Evolutionary conservation across 805 yeast species (phyloP), one percentile per base, ranked within the genome.

Genomic region (Wickerhamomyces alni): DNA sequence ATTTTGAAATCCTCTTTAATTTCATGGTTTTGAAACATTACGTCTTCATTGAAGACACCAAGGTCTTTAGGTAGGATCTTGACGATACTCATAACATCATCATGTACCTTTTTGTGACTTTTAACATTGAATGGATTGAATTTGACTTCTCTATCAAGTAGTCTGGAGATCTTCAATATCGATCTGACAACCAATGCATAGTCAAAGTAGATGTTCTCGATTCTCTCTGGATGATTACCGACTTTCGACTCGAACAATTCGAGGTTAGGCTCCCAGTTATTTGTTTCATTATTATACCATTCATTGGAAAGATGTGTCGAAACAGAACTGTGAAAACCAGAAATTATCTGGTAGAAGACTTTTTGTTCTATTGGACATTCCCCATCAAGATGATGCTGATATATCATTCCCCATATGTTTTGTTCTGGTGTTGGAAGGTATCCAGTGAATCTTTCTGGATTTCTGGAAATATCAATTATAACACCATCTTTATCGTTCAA

Each of bases 361-460:
- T 87, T 80, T 64, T 91, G 91, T 53, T 94, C 98, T 33, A 82
- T 64, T n/a, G 45, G 47, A 58, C 96, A 89, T 46, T 73, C 75
- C 16, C 72, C 77, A 22, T 61, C 71, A 50, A 60, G 69, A 62
- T 50, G 69, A 52, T 93, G 96, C 32, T 77, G 80, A 61, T 93
- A 93, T 22, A 93, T 88, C 48, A 94, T 87, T 30, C 77, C 70
- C 99, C 99, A 93, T 35, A 93, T 87, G 57, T 83, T 87, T 49
- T 82, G 78, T 17, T 96, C 87, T 54, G 93, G 96, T 37, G 81
- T 78, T 24, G 99, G 99, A 25, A 88, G 84, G 56, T 93, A 93
- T 0, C 99, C 99, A 0, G 99, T 94, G 65, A 86, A 93, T 54
- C 98, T 71, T 62, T 93, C 99, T 1, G 96, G 96, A 56, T 94